Evolutionary conservation across 257 asterid genomes (phyloP).

Genomic region (Solanum corneliomulleri): DNA sequence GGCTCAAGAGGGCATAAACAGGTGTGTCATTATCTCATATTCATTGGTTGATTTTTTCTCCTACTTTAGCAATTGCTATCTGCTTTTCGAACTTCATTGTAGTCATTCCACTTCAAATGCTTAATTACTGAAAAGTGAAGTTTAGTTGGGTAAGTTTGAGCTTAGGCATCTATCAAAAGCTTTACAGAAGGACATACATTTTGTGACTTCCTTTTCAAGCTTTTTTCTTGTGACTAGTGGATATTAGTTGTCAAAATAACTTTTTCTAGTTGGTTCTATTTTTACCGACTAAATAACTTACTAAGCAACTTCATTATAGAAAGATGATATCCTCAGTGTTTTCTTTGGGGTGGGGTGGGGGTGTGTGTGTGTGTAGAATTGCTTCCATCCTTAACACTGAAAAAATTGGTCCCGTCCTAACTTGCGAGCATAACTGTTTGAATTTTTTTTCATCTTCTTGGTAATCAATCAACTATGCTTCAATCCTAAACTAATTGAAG

Average conservation of each 20-base stretch:
- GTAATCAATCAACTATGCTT: neutral
- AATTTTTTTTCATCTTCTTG: neutral
- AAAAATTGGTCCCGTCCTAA: neutral
- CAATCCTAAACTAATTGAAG: neutral
- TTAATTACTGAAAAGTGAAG: neutral
- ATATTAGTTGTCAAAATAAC: neutral
- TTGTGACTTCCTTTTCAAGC: neutral
- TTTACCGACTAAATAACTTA: neutral
- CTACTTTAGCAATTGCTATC: neutral
- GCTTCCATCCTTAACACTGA: neutral
- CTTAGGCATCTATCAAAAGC: neutral
- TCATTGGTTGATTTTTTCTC: neutral
- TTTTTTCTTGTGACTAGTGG: neutral
- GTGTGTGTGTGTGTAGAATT: neutral
- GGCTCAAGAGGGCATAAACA: constrained; percentile 86
- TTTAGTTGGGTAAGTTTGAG: neutral
- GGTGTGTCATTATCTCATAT: constrained; percentile 18
- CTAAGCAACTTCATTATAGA: neutral
- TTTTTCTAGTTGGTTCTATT: neutral
- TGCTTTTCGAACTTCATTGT: neutral
- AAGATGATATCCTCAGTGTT: neutral
- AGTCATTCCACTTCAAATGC: neutral
- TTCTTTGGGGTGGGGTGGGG: neutral
- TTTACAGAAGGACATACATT: neutral
- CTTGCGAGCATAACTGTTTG: neutral